Evolutionary conservation across 208 protist species (phyloP), one percentile per base, ranked within the genome.

Genomic region (Leishmania guyanensis): DNA sequence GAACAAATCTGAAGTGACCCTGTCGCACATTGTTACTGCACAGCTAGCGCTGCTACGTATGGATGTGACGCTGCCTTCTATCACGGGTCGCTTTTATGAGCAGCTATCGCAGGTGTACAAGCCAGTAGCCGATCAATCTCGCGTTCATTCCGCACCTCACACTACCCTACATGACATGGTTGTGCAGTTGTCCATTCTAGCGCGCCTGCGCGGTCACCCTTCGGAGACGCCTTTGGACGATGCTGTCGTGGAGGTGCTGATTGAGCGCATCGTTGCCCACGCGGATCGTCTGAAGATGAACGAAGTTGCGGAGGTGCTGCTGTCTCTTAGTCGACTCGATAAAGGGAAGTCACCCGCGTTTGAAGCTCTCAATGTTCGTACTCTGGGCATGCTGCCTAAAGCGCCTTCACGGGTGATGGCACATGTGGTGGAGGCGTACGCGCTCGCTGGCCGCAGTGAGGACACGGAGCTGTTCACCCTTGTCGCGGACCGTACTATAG

Each of bases 401-500:
- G 80, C 84, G 56, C 80, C 91, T n/a, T 84, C 89, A 22, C 79
- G 84, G 26, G 81, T 83, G 16, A 77, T 97, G 74, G 85, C 88
- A 22, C 84, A 90, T 69, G 75, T 96, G 6, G 79, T 88, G 16
- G 77, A 89, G 26, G 94, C 94, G 48, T 94, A 90, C 85, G 84
- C 91, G 16, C 75, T 78, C 22, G 80, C 86, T 14, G 75, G 79
- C 1, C 86, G 83, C 1, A 74, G 82, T 33, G 84, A 93, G 70
- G 85, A 85, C 48, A 65, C 74, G 53, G 94, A 97, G 79, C 87
- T 97, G 22, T 96, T 96, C 77, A 83, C 86, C n/a, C 74, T 96
- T 53, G 77, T 93, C 43, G 91, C 94, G 0, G 91, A 97, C 65
- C 88, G 94, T n/a, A 84, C 84, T 50, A 50, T 94, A 9, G 88